A percentile compares a stretch with the other conserved stretches of the same genome.
phyloP scores from a whole-genome alignment of 2,329 filamentous ascomycete species.

The Aspergillus puulaauensis region DNA sequence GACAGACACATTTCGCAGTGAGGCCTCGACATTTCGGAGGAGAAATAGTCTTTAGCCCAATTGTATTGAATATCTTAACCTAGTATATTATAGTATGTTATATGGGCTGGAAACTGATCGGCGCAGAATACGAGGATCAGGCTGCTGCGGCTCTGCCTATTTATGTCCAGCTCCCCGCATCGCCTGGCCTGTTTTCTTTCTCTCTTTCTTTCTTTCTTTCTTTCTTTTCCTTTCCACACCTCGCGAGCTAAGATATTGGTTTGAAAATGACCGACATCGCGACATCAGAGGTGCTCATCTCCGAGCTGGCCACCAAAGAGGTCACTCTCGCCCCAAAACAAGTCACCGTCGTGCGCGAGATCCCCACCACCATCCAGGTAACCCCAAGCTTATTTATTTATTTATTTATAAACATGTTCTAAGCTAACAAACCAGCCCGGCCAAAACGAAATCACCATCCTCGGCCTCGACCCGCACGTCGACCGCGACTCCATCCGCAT shows the following conservation, averaged over 20 bases:
- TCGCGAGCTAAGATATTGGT: not conserved
- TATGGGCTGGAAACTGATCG: not conserved
- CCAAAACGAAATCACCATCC: conserved; percentile 56
- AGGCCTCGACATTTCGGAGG: not conserved
- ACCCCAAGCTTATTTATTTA: not conserved
- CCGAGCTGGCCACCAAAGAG: conserved; percentile 58
- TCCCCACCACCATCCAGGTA: conserved; percentile 55
- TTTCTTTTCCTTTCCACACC: not conserved
- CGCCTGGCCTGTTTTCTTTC: not conserved
- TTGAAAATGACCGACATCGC: conserved; percentile 17
- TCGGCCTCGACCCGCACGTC: conserved; percentile 54
- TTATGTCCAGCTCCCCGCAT: not conserved
- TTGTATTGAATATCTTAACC: too few relatives aligned
- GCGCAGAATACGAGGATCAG: not conserved
- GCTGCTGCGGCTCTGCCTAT: not conserved
- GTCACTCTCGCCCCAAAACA: conserved; percentile 64
- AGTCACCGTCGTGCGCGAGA: conserved; percentile 61
- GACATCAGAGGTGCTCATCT: conserved; percentile 46
- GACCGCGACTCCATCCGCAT: conserved; percentile 61
- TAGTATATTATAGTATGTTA: not conserved
- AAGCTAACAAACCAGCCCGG: conserved; percentile 43
- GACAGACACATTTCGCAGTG: not conserved
- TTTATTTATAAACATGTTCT: not conserved
- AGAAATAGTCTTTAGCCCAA: not conserved
- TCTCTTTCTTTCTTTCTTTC: not conserved